Conservation (phyloP, 495 filamentous ascomycete species). For the Corynascus novoguineensis region DNA sequence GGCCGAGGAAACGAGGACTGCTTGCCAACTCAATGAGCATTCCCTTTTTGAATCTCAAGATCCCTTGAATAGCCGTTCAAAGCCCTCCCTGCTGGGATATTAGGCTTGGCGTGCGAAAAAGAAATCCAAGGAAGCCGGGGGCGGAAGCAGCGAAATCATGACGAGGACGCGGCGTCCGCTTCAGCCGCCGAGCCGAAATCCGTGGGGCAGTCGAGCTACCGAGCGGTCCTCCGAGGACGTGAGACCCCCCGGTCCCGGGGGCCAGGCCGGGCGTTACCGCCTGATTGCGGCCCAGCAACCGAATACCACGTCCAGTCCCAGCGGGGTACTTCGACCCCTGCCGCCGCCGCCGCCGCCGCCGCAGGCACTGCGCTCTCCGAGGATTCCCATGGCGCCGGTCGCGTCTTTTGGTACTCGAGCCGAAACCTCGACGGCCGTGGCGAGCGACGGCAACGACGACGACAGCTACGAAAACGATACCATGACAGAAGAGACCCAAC, state of each 20-base stretch:
- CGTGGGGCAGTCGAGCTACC: background rate
- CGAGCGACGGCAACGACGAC: background rate
- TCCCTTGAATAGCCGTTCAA: too few relatives aligned
- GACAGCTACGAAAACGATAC: too few relatives aligned
- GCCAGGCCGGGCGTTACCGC: background rate
- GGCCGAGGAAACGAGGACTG: background rate
- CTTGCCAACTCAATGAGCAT: too few relatives aligned
- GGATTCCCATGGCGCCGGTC: background rate
- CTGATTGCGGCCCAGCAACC: constrained; percentile 4
- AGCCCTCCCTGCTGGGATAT: too few relatives aligned
- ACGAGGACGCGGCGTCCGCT: constrained; percentile 2
- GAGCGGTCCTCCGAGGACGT: background rate
- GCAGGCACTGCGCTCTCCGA: background rate
- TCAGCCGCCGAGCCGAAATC: background rate
- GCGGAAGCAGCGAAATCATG: background rate
- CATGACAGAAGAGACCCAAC: too few relatives aligned
- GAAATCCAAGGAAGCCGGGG: background rate
- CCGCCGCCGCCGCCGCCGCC: background rate
- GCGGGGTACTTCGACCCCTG: background rate
- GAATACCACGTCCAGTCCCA: background rate
- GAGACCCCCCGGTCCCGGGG: too few relatives aligned
- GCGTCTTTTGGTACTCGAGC: background rate
- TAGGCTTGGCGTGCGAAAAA: too few relatives aligned
- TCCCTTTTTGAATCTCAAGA: too few relatives aligned
- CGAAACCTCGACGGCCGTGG: background rate